Evolutionary conservation across 129 eudicot genomes (phyloP), one percentile per base, ranked within the genome.

Genomic region (Tagetes erecta): DNA sequence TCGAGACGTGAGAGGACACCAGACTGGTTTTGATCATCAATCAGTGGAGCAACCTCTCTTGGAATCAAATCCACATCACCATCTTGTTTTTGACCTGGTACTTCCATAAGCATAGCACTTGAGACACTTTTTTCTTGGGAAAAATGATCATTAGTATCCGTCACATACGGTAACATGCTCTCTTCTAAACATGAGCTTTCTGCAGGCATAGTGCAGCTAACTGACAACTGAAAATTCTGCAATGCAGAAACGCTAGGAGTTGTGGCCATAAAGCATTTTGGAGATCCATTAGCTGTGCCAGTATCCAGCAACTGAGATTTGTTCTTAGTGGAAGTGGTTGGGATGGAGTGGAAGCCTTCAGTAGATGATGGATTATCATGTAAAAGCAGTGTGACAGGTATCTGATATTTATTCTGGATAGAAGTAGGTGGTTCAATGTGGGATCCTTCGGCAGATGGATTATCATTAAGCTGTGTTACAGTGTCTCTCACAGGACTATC

Each of bases 61-160:
- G 57, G 73, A 69, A 12, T 39, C 68, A 13, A 49, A 59, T 66
- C 76, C 38, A 67, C 81, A 76, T 78, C 80, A 66, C 46, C 52
- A 34, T 56, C 76, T 65, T 63, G 73, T 55, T 47, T 57, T 62
- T 41, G 66, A 58, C 27, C 71, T 39, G 57, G 80, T 64, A 78
- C 70, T 46, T 35, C 67, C 64, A 71, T 11, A 52, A 9, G 67
- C 64, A 11, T 40, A 44, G 44, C 60, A 60, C 53, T 64, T 8
- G 70, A 20, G 80, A 79, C 72, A 66, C 67, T 36, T 77, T 71
- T 49, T 71, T 70, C 71, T 80, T 55, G 59, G 42, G 42, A 34
- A 67, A 70, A 50, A 69, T 52, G 64, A 70, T 70, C 47, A 37
- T 3, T 70, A 53, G 6, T 33, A 20, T 72, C 42, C 7, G 53